Evolutionary conservation across 2,329 filamentous ascomycete species (phyloP).

Genomic region (Fusarium sp.): DNA sequence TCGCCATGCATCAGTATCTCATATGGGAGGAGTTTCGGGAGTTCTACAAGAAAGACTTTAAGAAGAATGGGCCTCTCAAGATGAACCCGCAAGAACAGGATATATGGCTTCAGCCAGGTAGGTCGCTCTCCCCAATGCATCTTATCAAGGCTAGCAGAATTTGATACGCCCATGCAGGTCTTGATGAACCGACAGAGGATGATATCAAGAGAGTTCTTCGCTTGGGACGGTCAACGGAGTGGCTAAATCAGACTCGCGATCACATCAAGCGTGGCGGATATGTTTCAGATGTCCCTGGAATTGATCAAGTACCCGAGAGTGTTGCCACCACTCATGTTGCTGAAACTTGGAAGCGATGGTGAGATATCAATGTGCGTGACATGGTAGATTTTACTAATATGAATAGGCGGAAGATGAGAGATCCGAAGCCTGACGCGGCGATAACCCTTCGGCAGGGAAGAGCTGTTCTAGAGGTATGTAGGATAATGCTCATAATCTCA

Average conservation of each 20-base stretch:
- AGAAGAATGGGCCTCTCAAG: background rate
- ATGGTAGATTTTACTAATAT: background rate
- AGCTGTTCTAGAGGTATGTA: background rate
- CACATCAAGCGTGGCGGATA: accelerated
- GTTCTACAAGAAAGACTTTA: no score
- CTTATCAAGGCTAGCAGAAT: no score
- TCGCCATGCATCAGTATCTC: background rate
- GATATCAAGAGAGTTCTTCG: background rate
- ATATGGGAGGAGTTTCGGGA: background rate
- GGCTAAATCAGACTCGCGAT: background rate
- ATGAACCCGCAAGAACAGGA: background rate
- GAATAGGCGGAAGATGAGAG: background rate
- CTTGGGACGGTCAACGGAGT: background rate
- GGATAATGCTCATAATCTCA: accelerated
- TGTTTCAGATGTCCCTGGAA: background rate
- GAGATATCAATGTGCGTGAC: accelerated
- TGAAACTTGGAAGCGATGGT: background rate
- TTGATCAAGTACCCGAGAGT: background rate
- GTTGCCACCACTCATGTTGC: background rate
- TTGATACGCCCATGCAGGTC: no score
- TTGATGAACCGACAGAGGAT: background rate
- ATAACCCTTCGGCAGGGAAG: accelerated
- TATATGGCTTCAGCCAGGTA: background rate
- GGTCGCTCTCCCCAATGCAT: no score
- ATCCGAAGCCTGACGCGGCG: background rate